Conservation (phyloP, 768 basidiomycete species). For the Boletus insuetus region DNA sequence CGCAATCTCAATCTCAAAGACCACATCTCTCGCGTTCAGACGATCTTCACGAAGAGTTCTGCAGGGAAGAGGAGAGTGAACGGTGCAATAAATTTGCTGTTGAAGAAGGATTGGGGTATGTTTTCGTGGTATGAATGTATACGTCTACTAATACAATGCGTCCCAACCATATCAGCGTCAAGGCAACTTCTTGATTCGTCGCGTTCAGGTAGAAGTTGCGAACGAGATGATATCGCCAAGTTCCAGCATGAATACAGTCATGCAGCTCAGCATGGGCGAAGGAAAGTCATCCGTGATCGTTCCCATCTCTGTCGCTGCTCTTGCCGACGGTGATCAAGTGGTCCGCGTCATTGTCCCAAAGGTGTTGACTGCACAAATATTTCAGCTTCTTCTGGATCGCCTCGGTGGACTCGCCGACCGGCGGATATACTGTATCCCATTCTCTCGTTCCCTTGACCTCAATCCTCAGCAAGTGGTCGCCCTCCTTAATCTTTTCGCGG, state of each 20-base stretch:
- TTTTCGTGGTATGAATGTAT: neutral
- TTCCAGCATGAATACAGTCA: constrained; percentile 39
- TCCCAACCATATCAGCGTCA: constrained; percentile 37
- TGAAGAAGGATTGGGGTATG: constrained; percentile 38
- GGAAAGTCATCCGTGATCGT: constrained; percentile 47
- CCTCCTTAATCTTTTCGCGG: constrained; percentile 34
- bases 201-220: constrained; percentile 42
- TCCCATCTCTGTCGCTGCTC: constrained; percentile 38
- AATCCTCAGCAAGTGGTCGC: constrained; percentile 8
- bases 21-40: constrained; percentile 13
- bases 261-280: too few species aligned
- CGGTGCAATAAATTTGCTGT: constrained; percentile 18
- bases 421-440: constrained; percentile 48
- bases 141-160: neutral
- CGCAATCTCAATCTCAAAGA: constrained; percentile 10
- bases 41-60: constrained; percentile 31
- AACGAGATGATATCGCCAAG: constrained; percentile 46
- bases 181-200: constrained; percentile 41
- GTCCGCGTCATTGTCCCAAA: constrained; percentile 51
- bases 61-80: too few species aligned
- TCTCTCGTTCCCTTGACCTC: constrained; percentile 40
- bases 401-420: constrained; percentile 45
- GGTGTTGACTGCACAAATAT: constrained; percentile 45
- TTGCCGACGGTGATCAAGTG: constrained; percentile 44
- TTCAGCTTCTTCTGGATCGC: constrained; percentile 43